Percentiles rank a stretch among this genome's conserved stretches.
Conservation (phyloP, 177 flowering plant species). For the Vitis hybrid region DNA sequence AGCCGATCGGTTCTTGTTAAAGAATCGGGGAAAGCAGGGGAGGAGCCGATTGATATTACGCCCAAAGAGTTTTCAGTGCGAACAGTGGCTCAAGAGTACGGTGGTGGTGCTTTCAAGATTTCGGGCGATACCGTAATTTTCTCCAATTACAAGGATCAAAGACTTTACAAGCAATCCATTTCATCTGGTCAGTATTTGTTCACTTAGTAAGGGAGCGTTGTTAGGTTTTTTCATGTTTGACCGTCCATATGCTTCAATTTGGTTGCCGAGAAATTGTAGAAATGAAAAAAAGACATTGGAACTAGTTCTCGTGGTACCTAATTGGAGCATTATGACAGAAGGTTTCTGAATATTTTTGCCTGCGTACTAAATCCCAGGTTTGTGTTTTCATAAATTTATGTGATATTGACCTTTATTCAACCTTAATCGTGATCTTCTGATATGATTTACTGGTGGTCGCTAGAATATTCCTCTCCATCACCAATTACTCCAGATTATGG, state of each 20-base stretch:
- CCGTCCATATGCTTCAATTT: too few relatives aligned
- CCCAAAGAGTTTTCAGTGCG: slow-evolving; percentile 79
- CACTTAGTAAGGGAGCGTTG: too few relatives aligned
- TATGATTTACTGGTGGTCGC: background rate
- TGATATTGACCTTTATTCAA: too few relatives aligned
- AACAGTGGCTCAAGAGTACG: slow-evolving; percentile 82
- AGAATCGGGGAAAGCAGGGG: slow-evolving; percentile 52
- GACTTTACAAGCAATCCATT: slow-evolving; percentile 75
- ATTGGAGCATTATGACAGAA: too few relatives aligned
- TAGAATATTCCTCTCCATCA: slow-evolving; percentile 49
- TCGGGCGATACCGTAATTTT: slow-evolving; percentile 63
- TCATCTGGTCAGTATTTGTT: slow-evolving; percentile 36
- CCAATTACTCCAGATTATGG: slow-evolving; percentile 91
- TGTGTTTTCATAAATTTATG: background rate
- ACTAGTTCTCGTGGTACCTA: too few relatives aligned
- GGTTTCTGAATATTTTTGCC: background rate
- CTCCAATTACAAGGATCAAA: slow-evolving; percentile 88
- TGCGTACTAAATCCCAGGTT: too few relatives aligned
- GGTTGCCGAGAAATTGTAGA: too few relatives aligned
- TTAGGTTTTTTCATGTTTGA: too few relatives aligned
- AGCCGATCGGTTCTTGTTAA: slow-evolving; percentile 79
- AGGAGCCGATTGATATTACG: slow-evolving; percentile 61
- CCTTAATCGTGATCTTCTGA: background rate
- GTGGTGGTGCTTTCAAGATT: slow-evolving; percentile 82
- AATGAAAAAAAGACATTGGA: too few relatives aligned